Percentiles rank a stretch among this genome's conserved stretches.
Evolutionary conservation across 1,139 yeast genomes (phyloP).

Genomic region (Groenewaldozyma auringiensis): DNA sequence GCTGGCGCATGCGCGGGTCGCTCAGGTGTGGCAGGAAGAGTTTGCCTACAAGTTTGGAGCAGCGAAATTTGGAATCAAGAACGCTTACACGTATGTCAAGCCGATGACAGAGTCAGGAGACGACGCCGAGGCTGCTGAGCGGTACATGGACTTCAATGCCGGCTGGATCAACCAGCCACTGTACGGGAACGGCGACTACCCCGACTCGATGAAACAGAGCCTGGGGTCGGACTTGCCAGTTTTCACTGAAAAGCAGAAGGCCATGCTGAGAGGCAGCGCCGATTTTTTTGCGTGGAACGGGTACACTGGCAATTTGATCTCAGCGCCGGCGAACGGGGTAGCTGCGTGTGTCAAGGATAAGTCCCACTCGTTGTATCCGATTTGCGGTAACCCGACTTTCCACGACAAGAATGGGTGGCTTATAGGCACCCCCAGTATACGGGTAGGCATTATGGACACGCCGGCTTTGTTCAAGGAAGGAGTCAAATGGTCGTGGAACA

Average conservation of each 20-base stretch:
- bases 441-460: conserved; percentile 8
- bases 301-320: conserved; percentile 26
- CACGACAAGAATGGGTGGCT: conserved; percentile 26
- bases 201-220: conserved; percentile 24
- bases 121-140: conserved; percentile 23
- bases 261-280: conserved; percentile 20
- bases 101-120: conserved; percentile 12
- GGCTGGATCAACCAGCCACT: conserved; percentile 28
- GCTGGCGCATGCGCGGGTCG: conserved; percentile 25
- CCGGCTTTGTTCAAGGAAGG: conserved; percentile 15
- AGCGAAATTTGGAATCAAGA: conserved; percentile 10
- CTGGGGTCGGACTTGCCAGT: conserved; percentile 18
- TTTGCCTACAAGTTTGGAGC: conserved; percentile 18
- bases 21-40: conserved; percentile 27
- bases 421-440: conserved; percentile 18
- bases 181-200: conserved; percentile 28
- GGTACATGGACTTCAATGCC: conserved; percentile 23
- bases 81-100: conserved; percentile 13
- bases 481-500: conserved; percentile 12
- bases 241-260: conserved; percentile 27
- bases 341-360: conserved; percentile 11
- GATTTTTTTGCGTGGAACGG: conserved; percentile 34
- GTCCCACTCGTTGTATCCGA: conserved; percentile 14
- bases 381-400: conserved; percentile 11
- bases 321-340: conserved; percentile 23